Evolutionary conservation across 2,329 filamentous ascomycete species (phyloP), one percentile per base, ranked within the genome.

Genomic region (Trichoderma brevicompactum): DNA sequence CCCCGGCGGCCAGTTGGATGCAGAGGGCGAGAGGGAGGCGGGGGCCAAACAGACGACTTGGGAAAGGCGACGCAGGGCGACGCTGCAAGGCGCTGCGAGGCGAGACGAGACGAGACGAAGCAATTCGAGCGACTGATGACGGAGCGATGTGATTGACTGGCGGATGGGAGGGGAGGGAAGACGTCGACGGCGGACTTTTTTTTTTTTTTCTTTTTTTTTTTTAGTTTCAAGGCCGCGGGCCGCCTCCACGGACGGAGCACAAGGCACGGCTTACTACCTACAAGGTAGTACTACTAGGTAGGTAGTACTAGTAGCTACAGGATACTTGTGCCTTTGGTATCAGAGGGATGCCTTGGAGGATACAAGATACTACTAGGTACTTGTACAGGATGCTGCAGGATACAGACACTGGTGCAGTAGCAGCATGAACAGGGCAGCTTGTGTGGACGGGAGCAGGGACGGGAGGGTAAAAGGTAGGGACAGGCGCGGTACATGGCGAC

Each of bases 61-160:
- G 44, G 62, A 50, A 58, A 43, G 53, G 53, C 43, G 62, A 65
- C 46, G 43, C 43, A 65, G 46, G 61, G 46, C 52, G 52, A 28
- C 62, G 34, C 34, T 40, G 58, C 38, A 61, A 36, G 48, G 58
- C 58, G 23, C 34, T 28, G 58, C 38, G 40, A 28, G 38, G 44
- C 38, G 46, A 41, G 48, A 50, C 59, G 49, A 62, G 38, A n/a
- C 34, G 44, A 53, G 48, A 43, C 59, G 60, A 46, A 32, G 48
- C 59, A 12, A 44, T 53, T 62, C 28, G 40, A 46, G 49, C n/a
- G 59, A 38, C 36, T 41, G 48, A 54, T 54, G 49, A 52, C 46
- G 15, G 10, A 19, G 46, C 23, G 17, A 17, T 38, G 28, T 32
- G 54, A 34, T 43, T n/a, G 44, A 46, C n/a, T 46, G 44, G 44